Percentiles rank a stretch among this genome's conserved stretches.
phyloP scores from a whole-genome alignment of 192 early-diverging fungal genomes.

The Coemansia sp. region DNA sequence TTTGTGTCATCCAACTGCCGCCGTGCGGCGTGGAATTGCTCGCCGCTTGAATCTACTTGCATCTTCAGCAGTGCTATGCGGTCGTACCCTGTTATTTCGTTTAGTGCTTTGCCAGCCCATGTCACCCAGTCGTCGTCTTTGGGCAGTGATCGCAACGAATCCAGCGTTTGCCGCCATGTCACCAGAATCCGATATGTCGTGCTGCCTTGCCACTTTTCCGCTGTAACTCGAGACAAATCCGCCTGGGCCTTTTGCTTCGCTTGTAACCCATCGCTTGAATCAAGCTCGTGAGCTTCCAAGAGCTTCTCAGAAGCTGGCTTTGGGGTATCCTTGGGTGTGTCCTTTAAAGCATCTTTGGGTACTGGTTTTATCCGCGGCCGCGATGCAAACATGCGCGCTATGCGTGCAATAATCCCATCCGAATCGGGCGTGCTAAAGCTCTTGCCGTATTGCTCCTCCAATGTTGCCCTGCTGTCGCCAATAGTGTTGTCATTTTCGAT shows the following conservation, averaged over 20 bases:
- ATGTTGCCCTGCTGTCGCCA: background rate
- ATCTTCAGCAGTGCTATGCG: slow-evolving; percentile 65
- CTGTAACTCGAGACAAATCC: slow-evolving; percentile 10
- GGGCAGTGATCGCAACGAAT: slow-evolving; percentile 18
- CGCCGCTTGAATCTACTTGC: slow-evolving; percentile 56
- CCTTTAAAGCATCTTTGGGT: background rate
- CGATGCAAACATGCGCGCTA: background rate
- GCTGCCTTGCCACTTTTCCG: slow-evolving; percentile 20
- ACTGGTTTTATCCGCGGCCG: background rate
- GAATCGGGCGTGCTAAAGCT: background rate
- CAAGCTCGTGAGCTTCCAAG: background rate
- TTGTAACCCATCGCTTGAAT: background rate
- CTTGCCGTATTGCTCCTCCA: background rate
- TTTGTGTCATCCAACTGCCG: slow-evolving; percentile 54
- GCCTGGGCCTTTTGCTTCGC: background rate
- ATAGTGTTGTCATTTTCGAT: background rate
- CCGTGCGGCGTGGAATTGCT: slow-evolving; percentile 54
- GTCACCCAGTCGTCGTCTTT: slow-evolving; percentile 46
- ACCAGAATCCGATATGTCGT: slow-evolving; percentile 2
- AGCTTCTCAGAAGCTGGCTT: background rate
- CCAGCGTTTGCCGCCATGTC: slow-evolving; percentile 12
- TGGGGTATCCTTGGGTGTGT: background rate
- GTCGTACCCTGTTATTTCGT: slow-evolving; percentile 71
- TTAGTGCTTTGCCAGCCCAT: slow-evolving; percentile 55
- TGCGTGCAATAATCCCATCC: background rate